Conservation (phyloP, 805 yeast genomes). For the Wickerhamomyces pijperi region DNA sequence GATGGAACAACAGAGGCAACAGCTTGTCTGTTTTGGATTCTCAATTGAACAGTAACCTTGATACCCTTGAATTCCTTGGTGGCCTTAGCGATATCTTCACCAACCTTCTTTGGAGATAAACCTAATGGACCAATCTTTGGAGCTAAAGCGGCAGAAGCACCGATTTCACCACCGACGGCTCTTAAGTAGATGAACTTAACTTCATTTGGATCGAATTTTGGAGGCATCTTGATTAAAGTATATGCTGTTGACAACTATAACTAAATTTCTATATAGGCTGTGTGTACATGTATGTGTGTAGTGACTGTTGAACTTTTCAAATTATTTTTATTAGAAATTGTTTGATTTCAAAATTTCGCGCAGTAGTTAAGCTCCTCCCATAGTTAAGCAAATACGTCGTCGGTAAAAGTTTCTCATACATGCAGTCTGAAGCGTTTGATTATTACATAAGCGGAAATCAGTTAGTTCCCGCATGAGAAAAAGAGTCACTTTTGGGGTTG, state of each 20-base stretch:
- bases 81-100: constrained; percentile 99
- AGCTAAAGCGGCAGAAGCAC: constrained; percentile 98
- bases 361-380: too few relatives aligned
- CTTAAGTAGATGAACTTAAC: constrained; percentile 97
- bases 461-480: too few relatives aligned
- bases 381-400: too few relatives aligned
- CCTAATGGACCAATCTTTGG: constrained; percentile 99
- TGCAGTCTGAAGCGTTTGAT: too few relatives aligned
- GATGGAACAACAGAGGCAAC: constrained; percentile 97
- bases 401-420: too few relatives aligned
- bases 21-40: constrained; percentile 99
- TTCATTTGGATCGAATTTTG: constrained; percentile 98
- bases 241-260: neutral
- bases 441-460: neutral
- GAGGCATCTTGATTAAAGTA: constrained; percentile 60
- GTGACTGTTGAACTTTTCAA: neutral
- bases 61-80: constrained; percentile 98
- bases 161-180: constrained; percentile 99
- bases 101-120: constrained; percentile 99
- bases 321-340: too few relatives aligned
- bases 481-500: neutral
- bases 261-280: neutral
- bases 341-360: neutral
- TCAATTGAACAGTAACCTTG: constrained; percentile 96
- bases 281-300: constrained; percentile 2